These are phyloP conservation scores for Solanum chiquidenum DNA, from an alignment of 257 asterid species.

Conservation along the genomic window DNA sequence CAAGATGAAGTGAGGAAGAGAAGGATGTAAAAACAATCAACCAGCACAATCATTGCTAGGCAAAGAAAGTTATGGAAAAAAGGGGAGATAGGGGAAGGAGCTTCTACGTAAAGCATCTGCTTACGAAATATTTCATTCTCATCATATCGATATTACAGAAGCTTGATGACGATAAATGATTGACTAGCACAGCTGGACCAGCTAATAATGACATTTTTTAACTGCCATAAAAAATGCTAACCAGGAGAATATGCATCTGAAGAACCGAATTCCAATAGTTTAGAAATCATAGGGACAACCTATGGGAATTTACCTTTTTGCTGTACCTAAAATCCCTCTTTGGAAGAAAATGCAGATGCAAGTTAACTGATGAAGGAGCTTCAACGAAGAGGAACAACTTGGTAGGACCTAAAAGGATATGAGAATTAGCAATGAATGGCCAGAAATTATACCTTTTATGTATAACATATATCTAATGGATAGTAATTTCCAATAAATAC, in stretches of 20 bases:
- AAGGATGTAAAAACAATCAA: background rate
- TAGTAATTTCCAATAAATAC: slow-evolving; percentile 20
- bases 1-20: background rate
- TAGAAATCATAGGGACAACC: background rate
- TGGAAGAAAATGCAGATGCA: slow-evolving; percentile 84
- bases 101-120: background rate
- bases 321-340: slow-evolving; percentile 69
- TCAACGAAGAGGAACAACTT: slow-evolving; percentile 73
- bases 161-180: background rate
- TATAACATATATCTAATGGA: background rate
- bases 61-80: background rate
- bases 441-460: background rate
- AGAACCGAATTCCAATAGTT: background rate
- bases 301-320: slow-evolving; percentile 45
- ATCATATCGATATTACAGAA: background rate
- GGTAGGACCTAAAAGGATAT: slow-evolving; percentile 50
- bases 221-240: background rate
- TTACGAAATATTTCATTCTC: background rate
- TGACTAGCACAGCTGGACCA: background rate
- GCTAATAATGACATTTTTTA: background rate
- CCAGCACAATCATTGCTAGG: background rate
- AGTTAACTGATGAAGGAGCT: slow-evolving; percentile 60
- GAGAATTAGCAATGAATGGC: background rate
- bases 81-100: background rate
- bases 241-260: background rate